Evolutionary conservation across 495 filamentous ascomycete genomes (phyloP).

Genomic region (Podospora pseudopauciseta): DNA sequence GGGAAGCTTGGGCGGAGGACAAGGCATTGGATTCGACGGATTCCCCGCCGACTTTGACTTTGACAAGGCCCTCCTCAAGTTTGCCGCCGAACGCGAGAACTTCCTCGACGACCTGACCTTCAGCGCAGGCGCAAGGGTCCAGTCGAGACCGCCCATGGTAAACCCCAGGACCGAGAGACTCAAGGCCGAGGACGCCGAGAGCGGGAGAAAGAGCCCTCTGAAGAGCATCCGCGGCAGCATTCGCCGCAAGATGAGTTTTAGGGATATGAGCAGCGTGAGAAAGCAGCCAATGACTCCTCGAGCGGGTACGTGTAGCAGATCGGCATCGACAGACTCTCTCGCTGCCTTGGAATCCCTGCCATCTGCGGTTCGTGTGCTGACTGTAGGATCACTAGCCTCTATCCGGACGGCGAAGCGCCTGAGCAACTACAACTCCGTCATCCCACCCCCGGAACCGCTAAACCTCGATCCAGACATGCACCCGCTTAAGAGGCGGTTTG

Average conservation of each 20-base stretch:
- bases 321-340: conserved; percentile 18
- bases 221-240: conserved; percentile 68
- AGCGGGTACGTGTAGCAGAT: conserved; percentile 57
- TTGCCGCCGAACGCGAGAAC: conserved; percentile 87
- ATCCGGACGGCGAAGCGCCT: conserved; percentile 82
- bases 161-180: conserved; percentile 78
- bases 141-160: conserved; percentile 64
- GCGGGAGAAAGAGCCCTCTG: conserved; percentile 46
- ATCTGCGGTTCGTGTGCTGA: conserved; percentile 20
- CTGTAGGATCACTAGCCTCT: conserved; percentile 58
- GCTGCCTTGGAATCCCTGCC: conserved; percentile 13
- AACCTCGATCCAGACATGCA: conserved; percentile 91
- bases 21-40: conserved; percentile 27
- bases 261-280: conserved; percentile 93
- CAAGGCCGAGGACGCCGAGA: conserved; percentile 65
- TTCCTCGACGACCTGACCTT: conserved; percentile 91
- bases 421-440: conserved; percentile 98
- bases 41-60: conserved; percentile 68
- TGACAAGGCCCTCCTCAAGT: conserved; percentile 85
- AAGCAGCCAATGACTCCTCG: conserved; percentile 71
- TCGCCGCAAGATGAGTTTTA: conserved; percentile 78
- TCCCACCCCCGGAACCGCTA: conserved; percentile 86
- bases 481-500: conserved; percentile 87
- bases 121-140: conserved; percentile 75
- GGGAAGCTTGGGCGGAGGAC: conserved; percentile 20